Evolutionary conservation across 2,329 filamentous ascomycete species (phyloP).

Genomic region (Didymella pinodella): DNA sequence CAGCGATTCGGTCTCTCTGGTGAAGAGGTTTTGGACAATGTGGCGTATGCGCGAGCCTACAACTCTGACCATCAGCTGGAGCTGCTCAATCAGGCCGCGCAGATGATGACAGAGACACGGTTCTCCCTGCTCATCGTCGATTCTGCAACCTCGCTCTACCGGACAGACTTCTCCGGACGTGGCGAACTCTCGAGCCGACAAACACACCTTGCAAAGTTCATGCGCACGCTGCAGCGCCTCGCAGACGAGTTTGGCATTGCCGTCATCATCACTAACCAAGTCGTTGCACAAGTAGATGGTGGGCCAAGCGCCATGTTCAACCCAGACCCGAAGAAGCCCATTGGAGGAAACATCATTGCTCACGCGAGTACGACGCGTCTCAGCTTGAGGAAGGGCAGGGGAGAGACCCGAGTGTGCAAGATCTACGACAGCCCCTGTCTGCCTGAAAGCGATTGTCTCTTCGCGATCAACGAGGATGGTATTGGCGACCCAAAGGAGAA

Average conservation of each 20-base stretch:
- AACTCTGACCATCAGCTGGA: conserved; percentile 98
- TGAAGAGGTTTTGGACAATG: conserved; percentile 97
- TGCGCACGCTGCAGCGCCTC: conserved; percentile 81
- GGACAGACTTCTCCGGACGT: conserved; percentile 95
- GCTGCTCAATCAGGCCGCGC: conserved; percentile 89
- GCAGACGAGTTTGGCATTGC: conserved; percentile 90
- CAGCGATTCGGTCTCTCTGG: conserved; percentile 94
- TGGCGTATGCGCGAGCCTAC: conserved; percentile 96
- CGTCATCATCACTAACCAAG: conserved; percentile 98
- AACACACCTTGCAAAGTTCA: conserved; percentile 86
- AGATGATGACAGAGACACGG: conserved; percentile 99
- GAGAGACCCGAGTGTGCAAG: conserved; percentile 96
- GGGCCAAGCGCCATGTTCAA: conserved; percentile 99
- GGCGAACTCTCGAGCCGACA: conserved; percentile 95
- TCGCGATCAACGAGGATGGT: conserved; percentile 96
- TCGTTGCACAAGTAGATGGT: conserved; percentile 97
- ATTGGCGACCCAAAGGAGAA: conserved; percentile 96
- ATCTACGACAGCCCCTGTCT: conserved; percentile 98
- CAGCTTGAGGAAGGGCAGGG: conserved; percentile 93
- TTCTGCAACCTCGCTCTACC: conserved; percentile 92
- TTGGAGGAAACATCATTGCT: conserved; percentile 98
- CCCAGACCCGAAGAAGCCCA: conserved; percentile 98
- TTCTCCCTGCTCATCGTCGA: conserved; percentile 97
- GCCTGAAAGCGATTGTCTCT: conserved; percentile 94
- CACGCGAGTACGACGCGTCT: conserved; percentile 95